Conservation (phyloP, 176 grass and related monocot species). For the Eleusine coracana region DNA sequence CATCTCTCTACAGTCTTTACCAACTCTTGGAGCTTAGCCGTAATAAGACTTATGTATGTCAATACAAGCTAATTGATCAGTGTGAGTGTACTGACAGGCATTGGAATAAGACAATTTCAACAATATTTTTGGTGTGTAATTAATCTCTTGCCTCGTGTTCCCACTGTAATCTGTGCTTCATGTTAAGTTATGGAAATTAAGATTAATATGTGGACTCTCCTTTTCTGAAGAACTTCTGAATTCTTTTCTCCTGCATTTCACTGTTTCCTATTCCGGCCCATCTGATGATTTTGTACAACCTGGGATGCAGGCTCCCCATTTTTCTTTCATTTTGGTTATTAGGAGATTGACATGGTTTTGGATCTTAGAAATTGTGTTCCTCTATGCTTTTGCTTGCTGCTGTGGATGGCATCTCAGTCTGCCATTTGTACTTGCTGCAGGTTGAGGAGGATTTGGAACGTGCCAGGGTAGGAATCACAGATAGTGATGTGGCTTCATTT, state of each 20-base stretch:
- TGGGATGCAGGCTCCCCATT: too few species aligned
- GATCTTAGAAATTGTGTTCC: too few species aligned
- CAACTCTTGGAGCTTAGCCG: background rate
- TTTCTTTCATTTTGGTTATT: too few species aligned
- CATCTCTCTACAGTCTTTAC: background rate
- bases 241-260: too few species aligned
- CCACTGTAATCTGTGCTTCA: background rate
- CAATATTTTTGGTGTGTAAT: too few species aligned
- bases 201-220: background rate
- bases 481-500: constrained; percentile 76
- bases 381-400: background rate
- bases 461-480: constrained; percentile 65
- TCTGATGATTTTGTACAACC: too few species aligned
- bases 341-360: too few species aligned
- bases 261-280: too few species aligned
- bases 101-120: too few species aligned
- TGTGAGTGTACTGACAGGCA: background rate
- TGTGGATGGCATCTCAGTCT: background rate
- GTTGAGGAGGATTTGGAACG: constrained; percentile 85
- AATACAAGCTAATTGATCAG: background rate
- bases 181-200: background rate
- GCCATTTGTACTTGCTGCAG: constrained; percentile 42
- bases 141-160: background rate
- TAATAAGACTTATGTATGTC: background rate
- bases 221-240: too few species aligned